Percentiles rank a stretch among this genome's conserved stretches.
Evolutionary conservation across 179 eudicot genomes (phyloP).

Genomic region (Vitellaria paradoxa): DNA sequence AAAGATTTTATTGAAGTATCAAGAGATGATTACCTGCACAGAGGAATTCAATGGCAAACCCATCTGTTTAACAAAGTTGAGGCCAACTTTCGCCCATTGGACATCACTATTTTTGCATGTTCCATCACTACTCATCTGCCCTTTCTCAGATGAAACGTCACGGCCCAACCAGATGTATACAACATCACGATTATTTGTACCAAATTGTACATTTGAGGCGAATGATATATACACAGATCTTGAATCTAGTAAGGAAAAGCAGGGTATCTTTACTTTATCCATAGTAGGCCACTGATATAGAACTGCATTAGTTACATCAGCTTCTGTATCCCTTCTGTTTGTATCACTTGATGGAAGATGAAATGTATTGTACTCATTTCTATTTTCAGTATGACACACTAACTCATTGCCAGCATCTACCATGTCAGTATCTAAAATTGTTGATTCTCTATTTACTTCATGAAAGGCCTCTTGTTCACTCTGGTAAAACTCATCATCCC

Average conservation of each 20-base stretch:
- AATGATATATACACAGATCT: constrained; percentile 20
- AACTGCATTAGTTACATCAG: constrained; percentile 17
- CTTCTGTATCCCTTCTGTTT: not conserved
- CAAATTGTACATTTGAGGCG: not conserved
- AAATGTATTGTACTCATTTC: not conserved
- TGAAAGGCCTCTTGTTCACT: constrained; percentile 18
- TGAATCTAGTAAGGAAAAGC: constrained; percentile 20
- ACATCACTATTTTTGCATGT: constrained; percentile 7
- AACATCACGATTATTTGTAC: constrained; percentile 13
- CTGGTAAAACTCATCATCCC: constrained; percentile 27
- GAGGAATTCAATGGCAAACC: constrained; percentile 25
- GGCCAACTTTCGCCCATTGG: constrained; percentile 23
- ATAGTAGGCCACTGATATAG: constrained; percentile 36
- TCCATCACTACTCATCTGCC: constrained; percentile 8
- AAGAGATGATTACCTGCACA: constrained; percentile 26
- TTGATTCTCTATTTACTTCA: constrained; percentile 28
- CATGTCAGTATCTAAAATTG: constrained; percentile 32
- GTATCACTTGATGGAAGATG: constrained; percentile 14
- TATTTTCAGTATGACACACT: constrained; percentile 9
- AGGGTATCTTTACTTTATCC: constrained; percentile 23
- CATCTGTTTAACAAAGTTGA: constrained; percentile 22
- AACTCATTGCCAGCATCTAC: constrained; percentile 16
- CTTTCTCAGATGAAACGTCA: constrained; percentile 9
- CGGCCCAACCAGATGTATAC: constrained; percentile 37
- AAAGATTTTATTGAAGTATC: not conserved